A percentile compares a stretch with the other conserved stretches of the same genome.
Conservation (phyloP, 2,329 filamentous ascomycete species). For the Colletotrichum tropicicola region DNA sequence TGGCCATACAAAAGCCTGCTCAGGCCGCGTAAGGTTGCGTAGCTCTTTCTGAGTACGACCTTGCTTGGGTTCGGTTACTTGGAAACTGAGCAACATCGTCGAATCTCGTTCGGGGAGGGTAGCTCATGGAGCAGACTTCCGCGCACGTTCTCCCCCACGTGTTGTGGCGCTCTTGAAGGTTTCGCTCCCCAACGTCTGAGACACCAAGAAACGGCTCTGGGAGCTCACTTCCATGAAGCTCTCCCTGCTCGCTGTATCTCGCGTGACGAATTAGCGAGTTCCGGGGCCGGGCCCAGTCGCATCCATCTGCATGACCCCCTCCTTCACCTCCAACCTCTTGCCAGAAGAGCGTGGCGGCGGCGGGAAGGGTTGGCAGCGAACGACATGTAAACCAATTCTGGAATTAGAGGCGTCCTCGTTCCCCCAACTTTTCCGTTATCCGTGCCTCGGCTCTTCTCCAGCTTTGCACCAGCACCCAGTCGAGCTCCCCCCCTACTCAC, state of each 20-base stretch:
- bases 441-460: constrained; percentile 11
- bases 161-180: background rate
- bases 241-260: background rate
- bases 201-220: background rate
- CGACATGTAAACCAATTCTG: constrained; percentile 24
- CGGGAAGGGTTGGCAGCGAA: background rate
- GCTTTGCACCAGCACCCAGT: background rate
- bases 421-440: constrained; percentile 9
- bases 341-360: background rate
- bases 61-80: too few relatives aligned
- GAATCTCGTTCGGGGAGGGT: too few relatives aligned
- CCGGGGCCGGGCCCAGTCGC: background rate
- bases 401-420: background rate
- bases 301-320: background rate
- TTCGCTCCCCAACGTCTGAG: background rate
- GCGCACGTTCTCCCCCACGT: background rate
- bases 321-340: background rate
- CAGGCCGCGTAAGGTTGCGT: too few relatives aligned
- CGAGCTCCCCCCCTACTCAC: background rate
- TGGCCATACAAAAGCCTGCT: too few relatives aligned
- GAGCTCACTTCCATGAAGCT: background rate
- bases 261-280: background rate
- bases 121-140: too few relatives aligned
- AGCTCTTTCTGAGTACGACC: too few relatives aligned
- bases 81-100: too few relatives aligned